phyloP scores from a whole-genome alignment of 306 rosid genomes.

The apple (Malus domestica) region ASM211411v1 NC_041796.1:4707501-4708000 shows the following conservation, averaged over 20 bases:
- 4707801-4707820: constrained; percentile 91
- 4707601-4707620: constrained; percentile 59
- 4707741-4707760: constrained; percentile 47
- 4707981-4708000: constrained; percentile 92
- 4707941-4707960: constrained; percentile 97
- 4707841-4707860: constrained; percentile 96
- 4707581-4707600: constrained; percentile 47
- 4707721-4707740: constrained; percentile 45
- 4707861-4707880: constrained; percentile 24
- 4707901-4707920: constrained; percentile 12
- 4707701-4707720: constrained; percentile 57
- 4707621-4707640: constrained; percentile 51
- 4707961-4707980: constrained; percentile 89
- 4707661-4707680: constrained; percentile 60
- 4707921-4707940: constrained; percentile 48
- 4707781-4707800: constrained; percentile 70
- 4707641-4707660: constrained; percentile 66
- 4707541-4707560: constrained; percentile 41
- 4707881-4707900: constrained; percentile 5
- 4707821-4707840: constrained; percentile 73
- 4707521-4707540: constrained; percentile 35
- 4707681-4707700: constrained; percentile 49
- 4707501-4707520: constrained; percentile 54
- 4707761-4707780: constrained; percentile 67
- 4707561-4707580: constrained; percentile 34